Evolutionary conservation across 2,329 filamentous ascomycete species (phyloP).

Genomic region (Penicillium thymicola): DNA sequence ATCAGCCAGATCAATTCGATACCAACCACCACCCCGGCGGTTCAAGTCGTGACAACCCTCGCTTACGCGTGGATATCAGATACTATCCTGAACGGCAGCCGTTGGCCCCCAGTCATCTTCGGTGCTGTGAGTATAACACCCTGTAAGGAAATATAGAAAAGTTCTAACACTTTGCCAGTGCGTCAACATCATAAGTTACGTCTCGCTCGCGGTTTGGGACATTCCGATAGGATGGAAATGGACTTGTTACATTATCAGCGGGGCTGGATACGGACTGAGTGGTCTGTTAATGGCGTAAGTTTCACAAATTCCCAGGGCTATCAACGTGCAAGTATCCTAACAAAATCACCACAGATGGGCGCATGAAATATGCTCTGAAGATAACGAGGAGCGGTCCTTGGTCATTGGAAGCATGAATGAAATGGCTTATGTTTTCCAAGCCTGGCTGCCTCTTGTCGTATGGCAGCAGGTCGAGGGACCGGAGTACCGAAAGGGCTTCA

Average conservation of each 20-base stretch:
- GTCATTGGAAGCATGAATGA: conserved; percentile 66
- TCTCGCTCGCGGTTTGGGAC: conserved; percentile 49
- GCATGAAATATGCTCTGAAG: conserved; percentile 53
- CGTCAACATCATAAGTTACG: conserved; percentile 45
- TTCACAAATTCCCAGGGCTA: neutral
- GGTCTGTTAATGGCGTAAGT: conserved; percentile 51
- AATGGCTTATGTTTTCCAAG: conserved; percentile 66
- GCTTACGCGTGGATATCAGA: conserved; percentile 65
- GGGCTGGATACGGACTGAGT: conserved; percentile 47
- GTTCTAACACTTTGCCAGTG: conserved; percentile 10
- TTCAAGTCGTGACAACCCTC: conserved; percentile 59
- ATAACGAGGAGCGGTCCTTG: conserved; percentile 65
- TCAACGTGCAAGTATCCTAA: neutral
- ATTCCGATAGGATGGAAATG: conserved; percentile 58
- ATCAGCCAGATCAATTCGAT: conserved; percentile 51
- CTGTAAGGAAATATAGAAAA: conserved; percentile 15
- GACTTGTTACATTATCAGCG: conserved; percentile 58
- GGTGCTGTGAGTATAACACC: conserved; percentile 49
- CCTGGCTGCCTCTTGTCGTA: conserved; percentile 64
- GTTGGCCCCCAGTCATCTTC: conserved; percentile 65
- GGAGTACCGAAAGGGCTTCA: conserved; percentile 58
- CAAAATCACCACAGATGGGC: conserved; percentile 43
- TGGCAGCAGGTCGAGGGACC: conserved; percentile 65
- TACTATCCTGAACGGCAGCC: conserved; percentile 54
- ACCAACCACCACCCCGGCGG: conserved; percentile 57